These are phyloP conservation scores for Spergularia bocconei DNA, from an alignment of 148 eudicot genomes.

Conservation along the genomic window DNA sequence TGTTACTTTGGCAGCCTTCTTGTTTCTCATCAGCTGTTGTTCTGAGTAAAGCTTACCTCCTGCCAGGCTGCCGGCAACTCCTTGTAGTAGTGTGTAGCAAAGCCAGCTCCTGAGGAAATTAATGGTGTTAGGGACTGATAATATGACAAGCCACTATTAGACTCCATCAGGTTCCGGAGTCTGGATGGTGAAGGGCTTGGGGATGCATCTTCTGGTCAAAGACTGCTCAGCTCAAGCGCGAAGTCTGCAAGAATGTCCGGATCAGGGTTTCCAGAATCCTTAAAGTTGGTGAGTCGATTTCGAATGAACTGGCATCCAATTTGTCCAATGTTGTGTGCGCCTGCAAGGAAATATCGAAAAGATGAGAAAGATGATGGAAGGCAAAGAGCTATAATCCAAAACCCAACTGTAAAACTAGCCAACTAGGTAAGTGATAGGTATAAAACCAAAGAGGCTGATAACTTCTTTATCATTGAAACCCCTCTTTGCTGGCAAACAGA, in stretches of 20 bases:
- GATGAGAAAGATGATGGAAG: background rate
- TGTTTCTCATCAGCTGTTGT: slow-evolving; percentile 45
- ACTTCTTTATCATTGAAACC: slow-evolving; percentile 38
- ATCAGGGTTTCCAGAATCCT: slow-evolving; percentile 36
- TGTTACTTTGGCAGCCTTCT: slow-evolving; percentile 39
- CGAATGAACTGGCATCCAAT: slow-evolving; percentile 43
- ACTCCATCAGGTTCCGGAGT: slow-evolving; percentile 23
- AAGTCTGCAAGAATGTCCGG: slow-evolving; percentile 36
- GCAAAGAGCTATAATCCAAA: too few species aligned
- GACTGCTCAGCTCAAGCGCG: slow-evolving; percentile 21
- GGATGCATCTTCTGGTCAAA: slow-evolving; percentile 25
- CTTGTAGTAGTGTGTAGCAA: slow-evolving; percentile 38
- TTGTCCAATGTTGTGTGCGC: slow-evolving; percentile 52
- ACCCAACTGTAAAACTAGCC: background rate
- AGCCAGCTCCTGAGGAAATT: slow-evolving; percentile 32
- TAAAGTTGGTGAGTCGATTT: slow-evolving; percentile 32
- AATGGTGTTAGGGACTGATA: slow-evolving; percentile 24
- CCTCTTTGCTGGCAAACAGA: slow-evolving; percentile 30
- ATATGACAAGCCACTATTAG: slow-evolving; percentile 16
- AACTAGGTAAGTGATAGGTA: slow-evolving; percentile 5
- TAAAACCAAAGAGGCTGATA: slow-evolving; percentile 40
- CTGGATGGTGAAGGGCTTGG: slow-evolving; percentile 30
- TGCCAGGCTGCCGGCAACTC: slow-evolving; percentile 36
- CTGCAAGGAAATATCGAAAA: slow-evolving; percentile 17
- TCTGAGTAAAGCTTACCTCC: slow-evolving; percentile 45